phyloP scores from a whole-genome alignment of 768 basidiomycete species.

The Dendrothele bispora region DNA sequence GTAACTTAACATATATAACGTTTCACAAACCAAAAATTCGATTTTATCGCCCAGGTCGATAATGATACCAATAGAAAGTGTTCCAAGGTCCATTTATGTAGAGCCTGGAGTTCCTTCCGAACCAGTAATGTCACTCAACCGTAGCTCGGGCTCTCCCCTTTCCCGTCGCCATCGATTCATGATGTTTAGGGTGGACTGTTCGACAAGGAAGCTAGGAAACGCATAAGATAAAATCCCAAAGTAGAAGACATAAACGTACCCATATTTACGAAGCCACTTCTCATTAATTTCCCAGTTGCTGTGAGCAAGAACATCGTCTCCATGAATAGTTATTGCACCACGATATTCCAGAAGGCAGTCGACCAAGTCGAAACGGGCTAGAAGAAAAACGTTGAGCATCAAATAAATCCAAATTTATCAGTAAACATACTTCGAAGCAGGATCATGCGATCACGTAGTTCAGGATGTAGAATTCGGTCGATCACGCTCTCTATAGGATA shows the following conservation, averaged over 20 bases:
- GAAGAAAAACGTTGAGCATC: neutral
- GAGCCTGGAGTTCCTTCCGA: constrained; percentile 29
- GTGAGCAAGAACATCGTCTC: constrained; percentile 89
- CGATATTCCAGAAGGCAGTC: constrained; percentile 80
- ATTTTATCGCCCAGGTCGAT: neutral
- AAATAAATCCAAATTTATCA: constrained; percentile 1
- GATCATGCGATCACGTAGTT: constrained; percentile 89
- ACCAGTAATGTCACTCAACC: constrained; percentile 50
- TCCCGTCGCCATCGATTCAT: constrained; percentile 89
- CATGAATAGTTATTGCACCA: constrained; percentile 71
- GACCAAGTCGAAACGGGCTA: constrained; percentile 77
- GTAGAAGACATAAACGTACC: constrained; percentile 43
- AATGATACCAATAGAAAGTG: neutral
- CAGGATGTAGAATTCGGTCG: constrained; percentile 86
- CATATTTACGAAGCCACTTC: constrained; percentile 79
- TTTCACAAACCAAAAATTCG: neutral
- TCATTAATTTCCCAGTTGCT: constrained; percentile 89
- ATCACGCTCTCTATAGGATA: constrained; percentile 74
- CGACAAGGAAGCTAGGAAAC: constrained; percentile 69
- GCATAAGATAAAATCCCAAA: constrained; percentile 5
- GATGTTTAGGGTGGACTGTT: constrained; percentile 64
- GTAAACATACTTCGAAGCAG: constrained; percentile 66
- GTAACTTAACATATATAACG: constrained; percentile 9
- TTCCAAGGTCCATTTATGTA: constrained; percentile 8
- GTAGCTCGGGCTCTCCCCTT: constrained; percentile 74